Base-by-base conservation (phyloP, 441 rosid species). In the Geranium incanum region DNA sequence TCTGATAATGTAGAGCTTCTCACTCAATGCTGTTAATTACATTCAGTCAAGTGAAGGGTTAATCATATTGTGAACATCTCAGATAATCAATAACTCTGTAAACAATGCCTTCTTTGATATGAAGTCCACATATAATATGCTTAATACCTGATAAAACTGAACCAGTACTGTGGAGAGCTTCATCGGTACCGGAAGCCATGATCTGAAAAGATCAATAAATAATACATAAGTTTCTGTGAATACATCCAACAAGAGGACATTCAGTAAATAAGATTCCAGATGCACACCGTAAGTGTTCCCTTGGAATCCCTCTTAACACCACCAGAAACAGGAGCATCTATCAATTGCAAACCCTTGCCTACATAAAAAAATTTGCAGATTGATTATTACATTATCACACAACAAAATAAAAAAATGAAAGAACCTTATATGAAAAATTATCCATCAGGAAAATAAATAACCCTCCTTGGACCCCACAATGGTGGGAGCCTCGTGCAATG, bases 251-350 rank as follows among this genome's bases (percentile, higher is more conserved):
- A 73, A 72, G 6, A 75, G 69, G 48, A 52, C 0, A 39, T 69
- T 65, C 68, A 57, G 45, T 52, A 68, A 75, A 60, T 16, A 70
- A 71, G 50, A 64, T 60, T 71, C 13, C 5, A 36, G 74, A 68
- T 62, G 65, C 89, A 52, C 78, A 95, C 99, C 83, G 99, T 89
- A 74, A 95, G 91, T 72, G 93, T 91, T 82, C 97, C 99, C 78
- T 74, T 81, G 66, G 94, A 74, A 39, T 97, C 99, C 83, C 84
- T 87, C 84, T 90, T 90, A 68, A 92, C 97, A 77, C 99, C 99
- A 74, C 99, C 99, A 72, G 97, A 95, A 81, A 95, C 99, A 76
- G 99, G 99, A 79, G 99, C 95, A 81, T 95, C 97, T 80, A 92
- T 97, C 85, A 95, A 80, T 83, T 87, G 92, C 83, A 92, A 80